These are phyloP conservation scores for Phytophthora sansomeana DNA, from an alignment of 352 stramenopile genomes.

Conservation along the genomic window DNA sequence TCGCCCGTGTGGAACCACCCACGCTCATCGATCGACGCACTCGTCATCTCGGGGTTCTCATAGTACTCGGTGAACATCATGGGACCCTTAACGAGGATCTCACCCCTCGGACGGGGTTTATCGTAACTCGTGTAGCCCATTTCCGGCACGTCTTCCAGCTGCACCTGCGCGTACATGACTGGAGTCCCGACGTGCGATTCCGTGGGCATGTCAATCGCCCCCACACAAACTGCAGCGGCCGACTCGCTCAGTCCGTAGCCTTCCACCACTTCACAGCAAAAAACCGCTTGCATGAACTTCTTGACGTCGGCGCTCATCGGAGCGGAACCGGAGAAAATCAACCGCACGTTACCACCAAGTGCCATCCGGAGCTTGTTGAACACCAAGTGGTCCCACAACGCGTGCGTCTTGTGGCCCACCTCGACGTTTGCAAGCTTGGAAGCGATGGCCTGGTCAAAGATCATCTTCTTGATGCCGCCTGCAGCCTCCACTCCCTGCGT, in stretches of 20 bases:
- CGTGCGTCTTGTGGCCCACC: conserved; percentile 46
- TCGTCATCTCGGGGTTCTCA: conserved; percentile 91
- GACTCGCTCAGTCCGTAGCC: conserved; percentile 96
- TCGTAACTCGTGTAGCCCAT: conserved; percentile 94
- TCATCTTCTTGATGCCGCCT: conserved; percentile 46
- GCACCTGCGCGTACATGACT: conserved; percentile 83
- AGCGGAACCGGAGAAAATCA: conserved; percentile 94
- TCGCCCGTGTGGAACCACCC: conserved; percentile 97
- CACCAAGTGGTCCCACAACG: conserved; percentile 93
- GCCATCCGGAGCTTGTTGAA: conserved; percentile 93
- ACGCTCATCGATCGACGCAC: conserved; percentile 87
- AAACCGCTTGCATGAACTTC: conserved; percentile 93
- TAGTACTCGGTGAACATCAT: conserved; percentile 93
- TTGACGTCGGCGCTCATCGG: conserved; percentile 92
- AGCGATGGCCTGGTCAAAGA: conserved; percentile 54
- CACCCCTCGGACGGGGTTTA: conserved; percentile 51
- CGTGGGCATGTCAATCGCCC: conserved; percentile 40
- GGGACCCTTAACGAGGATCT: conserved; percentile 64
- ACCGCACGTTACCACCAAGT: conserved; percentile 85
- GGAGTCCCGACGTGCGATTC: conserved; percentile 93
- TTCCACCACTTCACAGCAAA: conserved; percentile 90
- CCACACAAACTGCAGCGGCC: conserved; percentile 82
- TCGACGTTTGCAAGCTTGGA: conserved; percentile 49
- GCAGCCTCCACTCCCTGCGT: conserved; percentile 52
- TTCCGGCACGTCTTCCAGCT: conserved; percentile 94